These are phyloP conservation scores for Phaffia rhodozyma DNA, from an alignment of 1,284 basidiomycete genomes.

Conservation along the genomic window DNA sequence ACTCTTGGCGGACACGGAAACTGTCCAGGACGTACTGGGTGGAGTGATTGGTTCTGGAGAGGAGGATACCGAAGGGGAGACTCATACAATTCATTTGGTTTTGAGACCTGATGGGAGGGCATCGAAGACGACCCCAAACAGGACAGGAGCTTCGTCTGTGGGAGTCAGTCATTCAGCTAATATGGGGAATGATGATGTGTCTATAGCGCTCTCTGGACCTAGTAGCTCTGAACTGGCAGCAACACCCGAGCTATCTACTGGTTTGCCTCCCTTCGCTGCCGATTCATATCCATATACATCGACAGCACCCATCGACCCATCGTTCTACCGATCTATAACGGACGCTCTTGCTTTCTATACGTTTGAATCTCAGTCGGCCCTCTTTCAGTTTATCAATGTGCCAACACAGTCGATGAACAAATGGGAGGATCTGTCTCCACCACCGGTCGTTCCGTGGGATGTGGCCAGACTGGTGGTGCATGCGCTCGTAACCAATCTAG, in stretches of 20 bases:
- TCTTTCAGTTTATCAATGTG: too few relatives aligned
- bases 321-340: neutral
- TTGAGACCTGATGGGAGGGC: neutral
- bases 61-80: neutral
- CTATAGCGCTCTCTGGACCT: neutral
- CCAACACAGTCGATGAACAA: neutral
- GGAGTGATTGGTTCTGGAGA: neutral
- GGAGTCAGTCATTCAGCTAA: neutral
- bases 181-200: neutral
- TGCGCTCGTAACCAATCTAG: neutral
- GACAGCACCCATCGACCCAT: neutral
- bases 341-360: too few relatives aligned
- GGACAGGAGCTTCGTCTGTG: neutral
- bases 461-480: neutral
- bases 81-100: conserved; percentile 14
- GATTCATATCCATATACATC: neutral
- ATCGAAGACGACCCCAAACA: neutral
- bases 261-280: neutral
- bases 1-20: conserved; percentile 4
- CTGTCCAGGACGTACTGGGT: conserved; percentile 8
- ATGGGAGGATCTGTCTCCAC: neutral
- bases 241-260: neutral
- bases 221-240: neutral
- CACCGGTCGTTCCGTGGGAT: neutral
- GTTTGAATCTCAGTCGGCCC: too few relatives aligned